These are phyloP conservation scores for Geranium brycei DNA, from an alignment of 345 rosid species.

Conservation along the genomic window DNA sequence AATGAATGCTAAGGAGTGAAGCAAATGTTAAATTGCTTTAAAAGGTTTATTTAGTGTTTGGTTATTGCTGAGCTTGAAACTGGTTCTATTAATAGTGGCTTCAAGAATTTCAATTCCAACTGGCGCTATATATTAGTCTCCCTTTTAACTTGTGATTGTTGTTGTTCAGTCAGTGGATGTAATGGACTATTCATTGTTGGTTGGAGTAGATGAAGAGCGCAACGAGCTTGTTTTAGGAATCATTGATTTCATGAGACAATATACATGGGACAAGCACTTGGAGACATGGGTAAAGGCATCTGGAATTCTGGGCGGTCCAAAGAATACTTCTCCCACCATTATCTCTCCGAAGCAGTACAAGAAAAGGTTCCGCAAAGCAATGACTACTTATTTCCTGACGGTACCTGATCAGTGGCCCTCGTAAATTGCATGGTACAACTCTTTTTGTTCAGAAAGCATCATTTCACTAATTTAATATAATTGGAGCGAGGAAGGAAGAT, in stretches of 20 bases:
- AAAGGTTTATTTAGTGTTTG: too few relatives aligned
- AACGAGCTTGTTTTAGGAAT: slow-evolving; percentile 90
- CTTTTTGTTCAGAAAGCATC: too few relatives aligned
- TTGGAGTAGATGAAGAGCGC: slow-evolving; percentile 79
- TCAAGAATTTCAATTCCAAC: too few relatives aligned
- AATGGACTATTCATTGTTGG: slow-evolving; percentile 93
- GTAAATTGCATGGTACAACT: slow-evolving; percentile 14
- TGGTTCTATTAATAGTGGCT: too few relatives aligned
- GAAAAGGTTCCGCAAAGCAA: slow-evolving; percentile 88
- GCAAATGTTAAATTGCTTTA: too few relatives aligned
- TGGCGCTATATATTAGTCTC: neutral
- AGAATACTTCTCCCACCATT: slow-evolving; percentile 73
- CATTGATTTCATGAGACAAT: slow-evolving; percentile 94
- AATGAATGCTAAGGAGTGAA: too few relatives aligned
- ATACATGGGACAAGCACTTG: slow-evolving; percentile 98
- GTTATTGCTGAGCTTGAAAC: too few relatives aligned
- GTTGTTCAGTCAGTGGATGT: slow-evolving; percentile 58
- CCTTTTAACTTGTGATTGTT: neutral
- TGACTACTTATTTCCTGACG: slow-evolving; percentile 86
- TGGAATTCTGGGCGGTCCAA: slow-evolving; percentile 77
- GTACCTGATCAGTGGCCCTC: slow-evolving; percentile 90
- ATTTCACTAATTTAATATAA: too few relatives aligned
- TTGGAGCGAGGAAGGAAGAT: too few relatives aligned
- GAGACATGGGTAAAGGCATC: slow-evolving; percentile 97
- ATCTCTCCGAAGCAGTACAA: slow-evolving; percentile 87